Evolutionary conservation across 257 asterid genomes (phyloP), one percentile per base, ranked within the genome.

Genomic region (Solanum chmielewskii): DNA sequence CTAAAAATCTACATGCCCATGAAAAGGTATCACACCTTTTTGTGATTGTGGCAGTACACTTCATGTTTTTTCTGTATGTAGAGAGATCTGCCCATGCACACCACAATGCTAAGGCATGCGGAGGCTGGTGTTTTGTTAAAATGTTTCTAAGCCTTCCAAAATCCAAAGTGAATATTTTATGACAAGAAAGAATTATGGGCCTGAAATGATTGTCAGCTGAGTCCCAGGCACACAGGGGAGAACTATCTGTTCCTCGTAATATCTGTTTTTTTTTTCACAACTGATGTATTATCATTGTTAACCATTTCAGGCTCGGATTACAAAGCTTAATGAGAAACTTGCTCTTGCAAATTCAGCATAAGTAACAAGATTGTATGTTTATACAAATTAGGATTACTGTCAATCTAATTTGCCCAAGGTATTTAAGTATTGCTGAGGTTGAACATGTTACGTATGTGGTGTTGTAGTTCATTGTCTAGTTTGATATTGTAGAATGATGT

Each of bases 321-420:
- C 94, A 39, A 90, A 88, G 93, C 97, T 95, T 85, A 90, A 88
- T 85, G 98, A 93, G 91, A 92, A 90, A 91, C 87, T 90, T 84
- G 85, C 92, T 66, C 91, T 87, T 49, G 85, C 93, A 60, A 88
- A 90, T 56, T 83, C 70, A 68, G 87, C 84, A 44, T 94, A 89
- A 94, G 15, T 6, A 12, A 10, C 25, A 2, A 5, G 85, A 6
- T 49, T 21, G 69, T 49, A 49, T 31, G 85, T 0, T 18, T 29
- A 21, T 27, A 3, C 45, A 49, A 49, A 11, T 52, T 49, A 29
- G 45, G 69, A 29, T 47, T 66, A 5, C 21, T 49, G 69, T 81
- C 85, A 31, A 49, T 69, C 23, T 18, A 49, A 81, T 81, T 20
- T 81, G 7, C 85, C 11, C 2, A 3, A 29, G n/a, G 31, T 80